Evolutionary conservation across 2,329 filamentous ascomycete species (phyloP).

Genomic region (Phialophora macrospora): DNA sequence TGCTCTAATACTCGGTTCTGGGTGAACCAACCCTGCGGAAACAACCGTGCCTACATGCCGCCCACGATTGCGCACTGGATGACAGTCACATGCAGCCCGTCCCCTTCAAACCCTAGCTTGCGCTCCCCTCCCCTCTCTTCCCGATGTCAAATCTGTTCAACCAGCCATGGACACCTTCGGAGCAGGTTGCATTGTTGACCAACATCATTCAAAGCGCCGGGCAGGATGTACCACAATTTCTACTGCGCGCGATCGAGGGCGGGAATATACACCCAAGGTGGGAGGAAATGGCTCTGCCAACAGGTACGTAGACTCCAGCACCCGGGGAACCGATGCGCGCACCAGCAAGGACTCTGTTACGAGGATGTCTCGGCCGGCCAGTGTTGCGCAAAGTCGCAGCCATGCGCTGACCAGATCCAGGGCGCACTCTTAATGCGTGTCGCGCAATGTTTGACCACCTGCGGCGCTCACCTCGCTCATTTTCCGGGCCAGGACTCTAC

Average conservation of each 20-base stretch:
- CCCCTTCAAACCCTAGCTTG: slow-evolving; percentile 22
- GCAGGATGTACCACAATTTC: slow-evolving; percentile 34
- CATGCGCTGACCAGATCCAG: slow-evolving; percentile 29
- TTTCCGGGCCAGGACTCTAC: slow-evolving; percentile 21
- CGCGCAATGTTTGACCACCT: slow-evolving; percentile 32
- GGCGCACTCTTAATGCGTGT: slow-evolving; percentile 37
- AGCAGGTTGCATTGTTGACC: slow-evolving; percentile 39
- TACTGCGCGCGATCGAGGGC: slow-evolving; percentile 33
- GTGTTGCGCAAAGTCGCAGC: not conserved
- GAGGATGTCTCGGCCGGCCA: not conserved
- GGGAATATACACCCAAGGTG: slow-evolving; percentile 35
- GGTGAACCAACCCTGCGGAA: slow-evolving; percentile 21
- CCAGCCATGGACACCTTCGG: slow-evolving; percentile 31
- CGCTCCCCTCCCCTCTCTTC: slow-evolving; percentile 23
- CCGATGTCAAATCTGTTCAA: slow-evolving; percentile 37
- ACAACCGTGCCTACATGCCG: slow-evolving; percentile 28
- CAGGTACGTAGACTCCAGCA: slow-evolving; percentile 33
- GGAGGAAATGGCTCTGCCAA: slow-evolving; percentile 38
- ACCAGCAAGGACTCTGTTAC: not conserved
- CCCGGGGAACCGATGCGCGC: slow-evolving; percentile 9
- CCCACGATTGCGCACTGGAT: slow-evolving; percentile 26
- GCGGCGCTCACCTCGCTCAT: slow-evolving; percentile 20
- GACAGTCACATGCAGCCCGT: slow-evolving; percentile 36
- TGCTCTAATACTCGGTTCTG: slow-evolving; percentile 3
- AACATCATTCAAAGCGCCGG: slow-evolving; percentile 37